These are phyloP conservation scores for Hibiscus trionum DNA, from an alignment of 345 rosid genomes.

Conservation along the genomic window DNA sequence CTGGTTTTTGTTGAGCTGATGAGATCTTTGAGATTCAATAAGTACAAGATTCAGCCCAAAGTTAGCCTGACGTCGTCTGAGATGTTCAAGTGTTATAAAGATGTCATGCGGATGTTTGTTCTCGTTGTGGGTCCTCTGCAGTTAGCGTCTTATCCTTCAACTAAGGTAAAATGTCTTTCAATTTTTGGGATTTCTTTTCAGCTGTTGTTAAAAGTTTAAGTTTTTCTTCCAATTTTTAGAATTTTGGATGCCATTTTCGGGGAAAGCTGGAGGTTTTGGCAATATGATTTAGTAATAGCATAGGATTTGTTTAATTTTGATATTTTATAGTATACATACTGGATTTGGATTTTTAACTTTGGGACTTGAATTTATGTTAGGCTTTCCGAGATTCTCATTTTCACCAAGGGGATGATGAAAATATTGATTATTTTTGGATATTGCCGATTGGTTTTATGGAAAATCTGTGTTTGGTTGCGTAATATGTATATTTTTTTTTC, in stretches of 20 bases:
- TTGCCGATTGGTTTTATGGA: no score
- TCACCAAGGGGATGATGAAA: no score
- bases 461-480: no score
- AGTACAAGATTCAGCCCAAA: conserved; percentile 86
- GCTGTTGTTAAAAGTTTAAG: background rate
- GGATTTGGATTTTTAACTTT: background rate
- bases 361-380: no score
- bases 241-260: background rate
- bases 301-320: background rate
- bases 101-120: conserved; percentile 68
- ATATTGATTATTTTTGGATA: no score
- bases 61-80: conserved; percentile 49
- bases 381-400: no score
- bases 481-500: no score
- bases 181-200: background rate
- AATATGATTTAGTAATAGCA: background rate
- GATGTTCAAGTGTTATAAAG: conserved; percentile 60
- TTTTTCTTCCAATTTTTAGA: background rate
- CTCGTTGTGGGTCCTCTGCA: conserved; percentile 82
- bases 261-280: background rate
- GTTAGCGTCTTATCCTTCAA: conserved; percentile 69
- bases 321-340: background rate
- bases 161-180: conserved; percentile 38
- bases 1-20: conserved; percentile 37
- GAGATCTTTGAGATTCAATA: conserved; percentile 42